phyloP scores from a whole-genome alignment of 768 basidiomycete species.

The Mycena galopus region DNA sequence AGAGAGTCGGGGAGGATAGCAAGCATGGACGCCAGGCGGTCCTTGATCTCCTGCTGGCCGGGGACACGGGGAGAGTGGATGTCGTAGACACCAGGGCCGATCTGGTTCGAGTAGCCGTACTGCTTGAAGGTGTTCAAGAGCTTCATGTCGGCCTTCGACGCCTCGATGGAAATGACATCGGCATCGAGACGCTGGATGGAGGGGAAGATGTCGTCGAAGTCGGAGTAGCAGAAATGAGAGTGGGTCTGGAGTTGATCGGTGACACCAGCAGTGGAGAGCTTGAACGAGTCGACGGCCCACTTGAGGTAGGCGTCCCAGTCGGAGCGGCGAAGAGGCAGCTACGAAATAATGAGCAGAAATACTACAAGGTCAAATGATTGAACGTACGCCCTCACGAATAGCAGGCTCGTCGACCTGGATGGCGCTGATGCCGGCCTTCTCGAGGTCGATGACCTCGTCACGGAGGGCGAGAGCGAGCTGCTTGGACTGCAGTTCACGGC shows the following conservation, averaged over 20 bases:
- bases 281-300: conserved; percentile 99
- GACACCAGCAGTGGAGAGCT: conserved; percentile 96
- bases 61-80: conserved; percentile 99
- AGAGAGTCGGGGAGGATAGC: conserved; percentile 83
- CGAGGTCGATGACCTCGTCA: conserved; percentile 97
- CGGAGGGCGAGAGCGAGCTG: conserved; percentile 98
- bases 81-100: conserved; percentile 98
- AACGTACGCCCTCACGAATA: conserved; percentile 95
- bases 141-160: conserved; percentile 99
- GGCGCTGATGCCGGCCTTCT: conserved; percentile 95
- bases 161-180: conserved; percentile 99
- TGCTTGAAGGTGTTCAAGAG: conserved; percentile 94
- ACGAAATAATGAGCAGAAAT: conserved; percentile 30
- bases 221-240: conserved; percentile 99
- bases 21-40: conserved; percentile 89
- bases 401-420: conserved; percentile 99
- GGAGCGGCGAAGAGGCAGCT: conserved; percentile 94
- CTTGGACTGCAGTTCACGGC: conserved; percentile 96
- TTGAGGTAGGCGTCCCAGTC: conserved; percentile 98
- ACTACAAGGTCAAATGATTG: neutral
- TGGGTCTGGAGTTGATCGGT: conserved; percentile 95
- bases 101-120: conserved; percentile 96
- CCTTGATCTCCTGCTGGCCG: conserved; percentile 91
- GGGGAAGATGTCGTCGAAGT: conserved; percentile 98
- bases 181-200: conserved; percentile 97